Base-by-base conservation (phyloP, 768 basidiomycete species). In the Trametes punicea region DNA sequence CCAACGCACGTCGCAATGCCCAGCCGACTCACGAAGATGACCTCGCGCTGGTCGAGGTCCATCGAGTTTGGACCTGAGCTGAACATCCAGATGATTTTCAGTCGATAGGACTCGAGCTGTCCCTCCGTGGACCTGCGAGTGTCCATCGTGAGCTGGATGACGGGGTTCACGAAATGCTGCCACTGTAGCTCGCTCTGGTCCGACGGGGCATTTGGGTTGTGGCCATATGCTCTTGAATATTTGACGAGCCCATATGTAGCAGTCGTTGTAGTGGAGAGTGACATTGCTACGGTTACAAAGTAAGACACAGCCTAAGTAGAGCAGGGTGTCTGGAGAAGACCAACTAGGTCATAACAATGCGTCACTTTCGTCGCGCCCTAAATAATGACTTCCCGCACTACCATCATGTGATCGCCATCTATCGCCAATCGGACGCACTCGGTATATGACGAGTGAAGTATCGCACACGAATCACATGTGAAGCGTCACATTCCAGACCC, bases 131-230 rank as follows among this genome's bases (percentile, higher is more conserved):
- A 70, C 25, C 77, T 73, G 61, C 74, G 81, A 30, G 77, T 74
- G 65, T 91, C 87, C 27, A 91, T 74, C 21, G 79, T 69, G 27
- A 90, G 76, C 34, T 73, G 77, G 55, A 91, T 80, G 46, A 77
- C 69, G 1, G 89, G 88, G 62, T 90, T 88, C 18, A 79, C 79
- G 62, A 84, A 90, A 65, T 90, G 88, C 64, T 89, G 85, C 89
- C 89, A 91, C 66, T 88, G 87, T 2, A 74, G 64, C 30, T 75
- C 46, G 51, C 57, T 18, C 55, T 56, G 31, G 50, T 57, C 56
- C 34, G 64, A 30, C 58, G 39, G 25, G 51, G 57, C 4, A 8
- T 15, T 23, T 26, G 62, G 25, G 15, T 59, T 15, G 16, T 60
- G 56, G 21, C 81, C 78, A 64, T 85, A 84, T 23, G 85, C 84